phyloP scores from a whole-genome alignment of 306 rosid species.

The Fragaria nilgerrensis region DNA sequence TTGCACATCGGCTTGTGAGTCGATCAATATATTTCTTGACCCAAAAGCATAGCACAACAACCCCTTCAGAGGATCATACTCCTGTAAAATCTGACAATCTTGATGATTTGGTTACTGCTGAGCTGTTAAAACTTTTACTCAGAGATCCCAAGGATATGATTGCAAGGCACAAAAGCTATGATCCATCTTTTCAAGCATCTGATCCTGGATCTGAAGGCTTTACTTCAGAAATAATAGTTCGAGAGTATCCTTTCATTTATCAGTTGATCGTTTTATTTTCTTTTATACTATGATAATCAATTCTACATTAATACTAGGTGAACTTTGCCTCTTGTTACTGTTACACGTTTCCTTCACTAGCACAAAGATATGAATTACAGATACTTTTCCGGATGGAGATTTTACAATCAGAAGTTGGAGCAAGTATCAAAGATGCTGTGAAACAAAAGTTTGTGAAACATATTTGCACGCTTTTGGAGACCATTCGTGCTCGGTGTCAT shows the following conservation, averaged over 20 bases:
- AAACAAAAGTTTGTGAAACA: slow-evolving; percentile 85
- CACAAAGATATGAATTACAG: slow-evolving; percentile 81
- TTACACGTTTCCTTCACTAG: slow-evolving; percentile 44
- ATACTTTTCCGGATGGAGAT: slow-evolving; percentile 89
- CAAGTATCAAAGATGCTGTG: slow-evolving; percentile 48
- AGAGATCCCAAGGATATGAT: slow-evolving; percentile 74
- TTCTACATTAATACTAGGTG: slow-evolving; percentile 11
- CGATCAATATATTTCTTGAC: slow-evolving; percentile 60
- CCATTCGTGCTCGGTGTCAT: slow-evolving; percentile 60
- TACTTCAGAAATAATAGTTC: slow-evolving; percentile 45
- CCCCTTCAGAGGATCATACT: slow-evolving; percentile 37
- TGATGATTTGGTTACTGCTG: slow-evolving; percentile 37
- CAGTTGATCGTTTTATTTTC: neutral
- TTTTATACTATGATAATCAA: slow-evolving; percentile 10
- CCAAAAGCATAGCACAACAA: slow-evolving; percentile 42
- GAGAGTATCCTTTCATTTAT: slow-evolving; percentile 80
- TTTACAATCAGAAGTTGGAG: slow-evolving; percentile 60
- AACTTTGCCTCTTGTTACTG: slow-evolving; percentile 16
- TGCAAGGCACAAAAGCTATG: slow-evolving; percentile 48
- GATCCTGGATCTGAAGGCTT: slow-evolving; percentile 34
- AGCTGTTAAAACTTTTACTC: slow-evolving; percentile 48
- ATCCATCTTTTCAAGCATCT: slow-evolving; percentile 37
- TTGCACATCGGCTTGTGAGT: slow-evolving; percentile 73
- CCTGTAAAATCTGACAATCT: slow-evolving; percentile 27
- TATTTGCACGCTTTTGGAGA: slow-evolving; percentile 73